Evolutionary conservation across 2,329 filamentous ascomycete species (phyloP).

Genomic region (Fusarium heterosporum): DNA sequence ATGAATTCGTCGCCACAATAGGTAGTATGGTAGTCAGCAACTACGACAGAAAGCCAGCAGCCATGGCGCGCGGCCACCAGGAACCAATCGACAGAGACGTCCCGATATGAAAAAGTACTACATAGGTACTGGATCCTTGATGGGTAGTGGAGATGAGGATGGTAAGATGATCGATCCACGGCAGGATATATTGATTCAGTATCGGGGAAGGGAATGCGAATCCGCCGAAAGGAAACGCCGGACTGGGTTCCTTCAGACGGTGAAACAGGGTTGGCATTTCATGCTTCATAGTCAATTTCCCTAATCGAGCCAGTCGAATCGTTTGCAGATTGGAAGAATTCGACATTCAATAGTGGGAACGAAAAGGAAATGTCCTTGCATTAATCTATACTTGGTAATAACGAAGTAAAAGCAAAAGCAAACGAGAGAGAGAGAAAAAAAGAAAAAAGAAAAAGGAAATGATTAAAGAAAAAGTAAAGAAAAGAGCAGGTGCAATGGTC

Average conservation of each 20-base stretch:
- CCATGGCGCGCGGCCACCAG: neutral
- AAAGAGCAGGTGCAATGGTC: neutral
- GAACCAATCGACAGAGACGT: conserved; percentile 19
- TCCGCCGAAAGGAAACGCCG: neutral
- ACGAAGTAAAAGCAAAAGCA: neutral
- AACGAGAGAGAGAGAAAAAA: neutral
- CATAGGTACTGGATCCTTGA: neutral
- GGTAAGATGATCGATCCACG: neutral
- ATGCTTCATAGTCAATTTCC: conserved; percentile 13
- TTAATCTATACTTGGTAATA: neutral
- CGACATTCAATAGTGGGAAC: conserved; percentile 6
- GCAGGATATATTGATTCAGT: conserved; percentile 15
- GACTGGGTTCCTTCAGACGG: neutral
- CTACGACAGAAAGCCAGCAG: neutral
- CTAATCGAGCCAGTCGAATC: neutral
- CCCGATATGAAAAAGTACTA: too few species aligned
- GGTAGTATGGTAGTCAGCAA: neutral
- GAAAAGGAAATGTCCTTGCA: conserved; percentile 9
- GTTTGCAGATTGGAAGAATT: conserved; percentile 12
- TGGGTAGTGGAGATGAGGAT: neutral
- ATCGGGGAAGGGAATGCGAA: neutral
- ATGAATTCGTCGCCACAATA: neutral
- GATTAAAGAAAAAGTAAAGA: neutral
- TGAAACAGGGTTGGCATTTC: conserved; percentile 19
- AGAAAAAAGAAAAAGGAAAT: conserved; percentile 2